Evolutionary conservation across 1,284 basidiomycete species (phyloP).

Genomic region (Ganoderma sinense): DNA sequence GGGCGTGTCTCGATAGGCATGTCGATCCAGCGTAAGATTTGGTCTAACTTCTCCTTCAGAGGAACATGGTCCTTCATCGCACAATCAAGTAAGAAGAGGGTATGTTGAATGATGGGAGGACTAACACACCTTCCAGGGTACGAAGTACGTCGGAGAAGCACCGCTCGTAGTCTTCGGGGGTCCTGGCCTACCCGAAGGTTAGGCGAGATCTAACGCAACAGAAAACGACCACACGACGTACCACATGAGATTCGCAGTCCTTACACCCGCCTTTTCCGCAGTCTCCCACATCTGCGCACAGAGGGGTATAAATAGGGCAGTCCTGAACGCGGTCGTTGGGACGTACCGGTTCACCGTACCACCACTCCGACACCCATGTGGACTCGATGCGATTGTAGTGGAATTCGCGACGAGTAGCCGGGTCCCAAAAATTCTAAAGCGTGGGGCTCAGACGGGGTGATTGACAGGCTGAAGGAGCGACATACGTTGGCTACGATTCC

Average conservation of each 20-base stretch:
- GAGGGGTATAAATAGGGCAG: neutral
- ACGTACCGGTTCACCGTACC: slow-evolving; percentile 87
- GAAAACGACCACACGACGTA: slow-evolving; percentile 44
- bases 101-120: neutral
- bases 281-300: slow-evolving; percentile 86
- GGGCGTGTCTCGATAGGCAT: slow-evolving; percentile 73
- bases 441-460: neutral
- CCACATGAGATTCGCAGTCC: slow-evolving; percentile 92
- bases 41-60: slow-evolving; percentile 72
- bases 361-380: slow-evolving; percentile 79
- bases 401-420: slow-evolving; percentile 65
- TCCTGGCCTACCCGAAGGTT: slow-evolving; percentile 69
- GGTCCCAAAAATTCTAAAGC: slow-evolving; percentile 86
- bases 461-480: slow-evolving; percentile 10
- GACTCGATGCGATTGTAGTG: slow-evolving; percentile 70
- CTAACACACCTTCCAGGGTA: slow-evolving; percentile 72
- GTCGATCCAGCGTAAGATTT: slow-evolving; percentile 83
- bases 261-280: slow-evolving; percentile 73
- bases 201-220: neutral
- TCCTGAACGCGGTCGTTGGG: neutral
- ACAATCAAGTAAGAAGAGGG: neutral
- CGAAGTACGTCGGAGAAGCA: slow-evolving; percentile 73
- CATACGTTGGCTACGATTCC: slow-evolving; percentile 90
- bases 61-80: slow-evolving; percentile 64
- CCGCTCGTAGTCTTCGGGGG: slow-evolving; percentile 76